Base-by-base conservation (phyloP, 2,329 filamentous ascomycete species). In the Magnaporthiopsis rhizophila region DNA sequence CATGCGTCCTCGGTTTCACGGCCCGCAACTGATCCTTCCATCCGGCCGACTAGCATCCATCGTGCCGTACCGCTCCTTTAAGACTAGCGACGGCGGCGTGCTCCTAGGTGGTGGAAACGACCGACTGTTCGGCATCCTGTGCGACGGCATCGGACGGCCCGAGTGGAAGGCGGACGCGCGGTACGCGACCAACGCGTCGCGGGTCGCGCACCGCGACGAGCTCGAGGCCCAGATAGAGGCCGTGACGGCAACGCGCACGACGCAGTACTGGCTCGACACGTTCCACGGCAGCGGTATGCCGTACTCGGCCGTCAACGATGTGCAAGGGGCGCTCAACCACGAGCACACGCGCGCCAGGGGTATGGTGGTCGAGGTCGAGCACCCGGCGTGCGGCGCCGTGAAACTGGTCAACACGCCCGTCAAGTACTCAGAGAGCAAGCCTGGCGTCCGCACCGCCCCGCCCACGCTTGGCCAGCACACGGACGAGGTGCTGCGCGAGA, bases 281-380 rank as follows among this genome's bases (percentile, higher is more conserved):
- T 88, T 97, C 59, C 92, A 97, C 71, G 92, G 91, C n/a, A 90
- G 85, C 65, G 95, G 95, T 6, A 88, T 99, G 88, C 95, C 95
- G 0, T 99, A 95, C 61, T 73, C 94, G 0, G 92, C 94, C 1
- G 90, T 99, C 69, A 99, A 98, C 72, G 94, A 99, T 72, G 87
- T 99, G 9, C 89, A 95, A 74, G 85, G 82, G 26, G 91, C 95
- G 0, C 79, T 99, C 63, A 88, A 89, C 66, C 92, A 97, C 73
- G 84, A 89, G 67, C 95, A 99, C 76, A 92, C 92, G 78, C 80
- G 78, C 78, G 93, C 93, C 28, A 85, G 95, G 65, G 84, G 88
- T 66, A 99, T 99, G 95, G 89, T 99, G 1, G 86, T 91, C 18
- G 89, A 97, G 72, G 80, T 97, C 59, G 85, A 97, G 0, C 95